These are phyloP conservation scores for Eruca vesicaria DNA, from an alignment of 441 rosid genomes.

Conservation along the genomic window DNA sequence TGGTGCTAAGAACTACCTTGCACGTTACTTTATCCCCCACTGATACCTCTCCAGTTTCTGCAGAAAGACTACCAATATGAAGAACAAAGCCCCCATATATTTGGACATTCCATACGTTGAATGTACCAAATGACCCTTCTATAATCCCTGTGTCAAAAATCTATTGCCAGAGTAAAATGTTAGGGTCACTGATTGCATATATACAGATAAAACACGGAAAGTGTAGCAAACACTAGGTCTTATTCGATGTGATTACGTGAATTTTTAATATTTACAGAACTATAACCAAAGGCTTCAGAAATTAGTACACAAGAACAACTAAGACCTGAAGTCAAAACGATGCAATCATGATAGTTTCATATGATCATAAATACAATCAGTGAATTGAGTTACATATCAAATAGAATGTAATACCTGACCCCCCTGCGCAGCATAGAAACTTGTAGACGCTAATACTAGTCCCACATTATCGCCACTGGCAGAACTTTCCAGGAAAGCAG, in stretches of 20 bases:
- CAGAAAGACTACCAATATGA: conserved; percentile 73
- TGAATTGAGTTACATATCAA: background rate
- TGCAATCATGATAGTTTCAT: background rate
- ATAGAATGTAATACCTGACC: conserved; percentile 70
- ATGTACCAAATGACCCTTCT: conserved; percentile 79
- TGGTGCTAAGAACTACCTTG: conserved; percentile 49
- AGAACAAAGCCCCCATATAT: conserved; percentile 89
- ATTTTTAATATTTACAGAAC: background rate
- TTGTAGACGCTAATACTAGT: conserved; percentile 71
- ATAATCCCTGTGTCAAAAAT: conserved; percentile 83
- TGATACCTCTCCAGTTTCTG: conserved; percentile 43
- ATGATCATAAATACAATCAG: background rate
- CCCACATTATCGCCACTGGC: conserved; percentile 60
- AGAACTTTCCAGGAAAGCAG: conserved; percentile 63
- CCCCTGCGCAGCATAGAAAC: conserved; percentile 99
- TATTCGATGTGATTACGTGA: background rate
- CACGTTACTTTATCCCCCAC: conserved; percentile 79
- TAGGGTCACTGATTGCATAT: background rate
- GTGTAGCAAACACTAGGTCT: background rate
- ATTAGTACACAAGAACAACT: background rate
- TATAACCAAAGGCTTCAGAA: background rate
- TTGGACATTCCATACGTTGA: conserved; percentile 83
- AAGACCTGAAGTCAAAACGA: background rate
- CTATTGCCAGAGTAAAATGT: conserved; percentile 46
- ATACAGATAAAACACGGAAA: background rate